Conservation (phyloP, 345 rosid species). For the Arabidopsis arenosa region DNA sequence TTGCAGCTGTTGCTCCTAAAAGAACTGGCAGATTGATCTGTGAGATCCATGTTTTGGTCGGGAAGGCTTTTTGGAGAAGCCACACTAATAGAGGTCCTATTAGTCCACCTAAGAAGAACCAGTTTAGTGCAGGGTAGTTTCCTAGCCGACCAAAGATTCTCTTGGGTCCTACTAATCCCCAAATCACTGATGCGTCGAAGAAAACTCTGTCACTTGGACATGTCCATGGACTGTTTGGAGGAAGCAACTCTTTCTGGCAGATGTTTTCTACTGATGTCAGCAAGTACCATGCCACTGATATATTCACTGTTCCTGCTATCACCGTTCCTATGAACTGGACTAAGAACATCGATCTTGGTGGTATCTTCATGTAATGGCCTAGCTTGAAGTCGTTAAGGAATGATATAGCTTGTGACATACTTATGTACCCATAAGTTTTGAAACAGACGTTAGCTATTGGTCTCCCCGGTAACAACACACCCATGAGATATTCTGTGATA, state of each 20-base stretch:
- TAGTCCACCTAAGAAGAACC: constrained; percentile 67
- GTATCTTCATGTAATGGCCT: constrained; percentile 69
- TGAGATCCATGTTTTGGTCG: constrained; percentile 55
- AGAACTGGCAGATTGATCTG: constrained; percentile 61
- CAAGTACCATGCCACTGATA: constrained; percentile 60
- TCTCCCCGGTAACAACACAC: constrained; percentile 59
- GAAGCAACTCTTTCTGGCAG: constrained; percentile 57
- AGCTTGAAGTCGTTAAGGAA: constrained; percentile 67
- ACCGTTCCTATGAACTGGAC: constrained; percentile 62
- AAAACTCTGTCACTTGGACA: constrained; percentile 62
- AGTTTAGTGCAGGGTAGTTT: constrained; percentile 57
- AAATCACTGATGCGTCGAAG: constrained; percentile 66
- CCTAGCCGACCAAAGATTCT: constrained; percentile 57
- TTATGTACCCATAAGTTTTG: constrained; percentile 62
- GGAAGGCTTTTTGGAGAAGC: constrained; percentile 56
- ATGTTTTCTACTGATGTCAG: constrained; percentile 56
- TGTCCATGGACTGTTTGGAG: constrained; percentile 67
- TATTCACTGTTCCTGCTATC: constrained; percentile 58
- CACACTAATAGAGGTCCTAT: constrained; percentile 56
- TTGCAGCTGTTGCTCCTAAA: constrained; percentile 55
- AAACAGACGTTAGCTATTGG: constrained; percentile 68
- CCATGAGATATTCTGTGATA: constrained; percentile 69
- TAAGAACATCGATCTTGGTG: constrained; percentile 61
- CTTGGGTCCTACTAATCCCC: constrained; percentile 65
- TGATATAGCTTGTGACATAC: constrained; percentile 63